Percentiles rank a stretch among this genome's conserved stretches.
Evolutionary conservation across 1,284 basidiomycete species (phyloP).

Genomic region (Erythrobasidium hasegawianum): DNA sequence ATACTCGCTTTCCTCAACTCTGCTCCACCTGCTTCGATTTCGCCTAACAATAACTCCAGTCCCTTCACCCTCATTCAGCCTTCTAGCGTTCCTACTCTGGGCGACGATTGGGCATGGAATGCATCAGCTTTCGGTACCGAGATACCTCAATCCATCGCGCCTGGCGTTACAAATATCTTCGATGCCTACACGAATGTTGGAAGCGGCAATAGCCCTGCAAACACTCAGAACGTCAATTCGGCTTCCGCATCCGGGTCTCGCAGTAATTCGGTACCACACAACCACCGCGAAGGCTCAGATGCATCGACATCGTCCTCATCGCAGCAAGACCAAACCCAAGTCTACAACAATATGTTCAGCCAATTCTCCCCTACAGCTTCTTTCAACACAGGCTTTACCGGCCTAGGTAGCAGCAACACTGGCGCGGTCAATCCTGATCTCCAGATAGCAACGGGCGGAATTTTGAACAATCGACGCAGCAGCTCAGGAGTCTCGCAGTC

Average conservation of each 20-base stretch:
- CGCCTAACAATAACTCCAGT: background rate
- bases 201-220: no score
- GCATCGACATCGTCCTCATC: no score
- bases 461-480: background rate
- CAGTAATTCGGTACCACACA: no score
- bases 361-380: background rate
- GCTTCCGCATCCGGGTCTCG: no score
- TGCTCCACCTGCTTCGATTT: slow-evolving; percentile 2
- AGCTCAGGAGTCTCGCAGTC: background rate
- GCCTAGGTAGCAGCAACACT: no score
- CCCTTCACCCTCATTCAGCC: slow-evolving; percentile 30
- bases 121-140: slow-evolving; percentile 31
- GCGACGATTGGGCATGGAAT: slow-evolving; percentile 28
- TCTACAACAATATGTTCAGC: background rate
- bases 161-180: slow-evolving; percentile 16
- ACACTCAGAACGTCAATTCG: no score
- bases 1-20: slow-evolving; percentile 21
- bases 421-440: no score
- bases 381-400: no score
- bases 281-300: no score
- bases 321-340: background rate
- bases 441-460: background rate
- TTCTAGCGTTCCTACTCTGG: background rate
- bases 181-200: no score
- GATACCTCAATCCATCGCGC: slow-evolving; percentile 23